A percentile compares a stretch with the other conserved stretches of the same genome.
These are phyloP conservation scores for Glycine soja DNA, from an alignment of 306 rosid species.

Conservation along the genomic window DNA sequence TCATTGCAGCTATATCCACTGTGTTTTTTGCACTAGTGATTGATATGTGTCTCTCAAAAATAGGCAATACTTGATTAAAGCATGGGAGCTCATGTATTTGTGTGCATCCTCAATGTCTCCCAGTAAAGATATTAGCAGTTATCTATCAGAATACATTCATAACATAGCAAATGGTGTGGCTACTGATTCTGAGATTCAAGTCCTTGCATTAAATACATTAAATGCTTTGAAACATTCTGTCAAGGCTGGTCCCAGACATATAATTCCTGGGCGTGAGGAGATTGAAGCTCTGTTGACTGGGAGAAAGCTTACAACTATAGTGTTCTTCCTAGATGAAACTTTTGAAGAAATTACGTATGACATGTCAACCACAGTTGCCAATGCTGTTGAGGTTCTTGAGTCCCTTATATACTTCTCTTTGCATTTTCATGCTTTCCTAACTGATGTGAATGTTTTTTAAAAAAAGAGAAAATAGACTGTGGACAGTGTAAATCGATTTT, in stretches of 20 bases:
- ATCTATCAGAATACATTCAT: constrained; percentile 89
- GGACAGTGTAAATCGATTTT: neutral
- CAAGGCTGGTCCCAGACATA: constrained; percentile 95
- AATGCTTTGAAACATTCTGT: constrained; percentile 88
- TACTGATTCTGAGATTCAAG: constrained; percentile 77
- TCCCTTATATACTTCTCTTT: constrained; percentile 36
- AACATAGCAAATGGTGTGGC: constrained; percentile 67
- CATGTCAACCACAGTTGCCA: constrained; percentile 92
- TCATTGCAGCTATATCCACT: constrained; percentile 12
- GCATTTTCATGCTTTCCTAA: constrained; percentile 32
- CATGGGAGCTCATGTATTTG: constrained; percentile 93
- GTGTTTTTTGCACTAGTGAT: constrained; percentile 27
- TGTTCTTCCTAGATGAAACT: constrained; percentile 92
- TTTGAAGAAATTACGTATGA: constrained; percentile 95
- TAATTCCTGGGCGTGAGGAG: constrained; percentile 89
- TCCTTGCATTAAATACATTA: constrained; percentile 76
- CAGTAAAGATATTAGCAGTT: constrained; percentile 85
- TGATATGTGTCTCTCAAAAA: constrained; percentile 40
- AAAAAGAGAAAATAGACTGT: neutral
- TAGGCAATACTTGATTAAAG: constrained; percentile 85
- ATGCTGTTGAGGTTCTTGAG: constrained; percentile 86
- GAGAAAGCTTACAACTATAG: constrained; percentile 90
- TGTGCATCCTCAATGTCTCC: constrained; percentile 98
- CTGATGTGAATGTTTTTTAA: neutral
- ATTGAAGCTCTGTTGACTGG: constrained; percentile 85